Evolutionary conservation across 2,329 filamentous ascomycete genomes (phyloP).

Genomic region (Trichothecium roseum): DNA sequence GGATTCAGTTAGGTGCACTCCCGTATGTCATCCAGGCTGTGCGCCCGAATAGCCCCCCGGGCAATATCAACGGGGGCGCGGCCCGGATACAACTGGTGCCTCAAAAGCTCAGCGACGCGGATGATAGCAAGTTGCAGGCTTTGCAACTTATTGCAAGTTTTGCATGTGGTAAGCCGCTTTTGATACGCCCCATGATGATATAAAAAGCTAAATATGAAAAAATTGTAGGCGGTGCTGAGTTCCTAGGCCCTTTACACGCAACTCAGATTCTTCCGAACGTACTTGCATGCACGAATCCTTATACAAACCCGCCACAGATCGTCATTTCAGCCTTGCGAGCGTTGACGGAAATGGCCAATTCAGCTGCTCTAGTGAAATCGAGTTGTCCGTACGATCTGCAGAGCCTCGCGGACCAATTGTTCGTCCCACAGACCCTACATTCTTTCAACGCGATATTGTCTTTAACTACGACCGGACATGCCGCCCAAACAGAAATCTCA

Average conservation of each 20-base stretch:
- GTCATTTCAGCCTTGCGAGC: conserved; percentile 65
- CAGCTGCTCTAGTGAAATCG: conserved; percentile 45
- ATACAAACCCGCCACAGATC: conserved; percentile 53
- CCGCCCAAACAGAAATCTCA: conserved; percentile 50
- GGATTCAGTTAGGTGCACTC: conserved; percentile 60
- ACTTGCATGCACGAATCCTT: conserved; percentile 57
- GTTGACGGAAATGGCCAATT: conserved; percentile 60
- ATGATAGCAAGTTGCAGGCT: conserved; percentile 64
- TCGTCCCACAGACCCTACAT: conserved; percentile 49
- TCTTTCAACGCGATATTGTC: conserved; percentile 57
- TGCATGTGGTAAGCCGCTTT: conserved; percentile 57
- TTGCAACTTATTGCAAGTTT: conserved; percentile 77
- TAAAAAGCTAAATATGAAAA: conserved; percentile 1
- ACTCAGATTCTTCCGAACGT: conserved; percentile 59
- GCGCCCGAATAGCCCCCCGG: conserved; percentile 19
- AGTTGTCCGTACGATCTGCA: conserved; percentile 35
- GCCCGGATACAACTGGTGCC: conserved; percentile 20
- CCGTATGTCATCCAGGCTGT: conserved; percentile 43
- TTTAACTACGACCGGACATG: conserved; percentile 39
- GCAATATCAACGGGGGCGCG: conserved; percentile 29
- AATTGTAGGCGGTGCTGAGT: conserved; percentile 62
- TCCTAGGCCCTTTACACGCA: conserved; percentile 63
- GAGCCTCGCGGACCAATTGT: conserved; percentile 54
- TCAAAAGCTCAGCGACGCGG: conserved; percentile 44
- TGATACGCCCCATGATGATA: background rate